Conservation (phyloP, 768 basidiomycete genomes). For the Amanita rubescens region DNA sequence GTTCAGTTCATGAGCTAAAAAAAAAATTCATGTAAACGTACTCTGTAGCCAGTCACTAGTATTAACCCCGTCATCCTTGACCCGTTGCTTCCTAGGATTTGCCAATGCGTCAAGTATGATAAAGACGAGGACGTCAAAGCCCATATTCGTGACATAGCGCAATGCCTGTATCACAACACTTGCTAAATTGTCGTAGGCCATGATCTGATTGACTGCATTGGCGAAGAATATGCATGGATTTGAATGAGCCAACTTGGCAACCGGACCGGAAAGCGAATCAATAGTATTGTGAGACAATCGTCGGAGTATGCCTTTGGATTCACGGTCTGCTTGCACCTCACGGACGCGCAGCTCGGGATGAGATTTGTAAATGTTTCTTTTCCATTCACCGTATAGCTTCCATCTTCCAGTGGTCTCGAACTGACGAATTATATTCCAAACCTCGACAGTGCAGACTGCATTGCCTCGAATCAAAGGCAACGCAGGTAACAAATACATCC, state of each 20-base stretch:
- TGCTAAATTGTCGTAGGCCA: conserved; percentile 93
- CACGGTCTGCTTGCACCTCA: conserved; percentile 75
- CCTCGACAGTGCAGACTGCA: conserved; percentile 82
- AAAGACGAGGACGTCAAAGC: conserved; percentile 89
- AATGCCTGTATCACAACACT: conserved; percentile 84
- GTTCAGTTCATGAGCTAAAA: conserved; percentile 2
- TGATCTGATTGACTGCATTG: conserved; percentile 87
- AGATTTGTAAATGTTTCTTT: conserved; percentile 56
- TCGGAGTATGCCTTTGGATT: conserved; percentile 83
- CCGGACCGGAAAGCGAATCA: conserved; percentile 75
- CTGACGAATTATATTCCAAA: conserved; percentile 84
- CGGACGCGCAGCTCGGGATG: conserved; percentile 78
- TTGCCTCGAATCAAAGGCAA: conserved; percentile 80
- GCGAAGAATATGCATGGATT: conserved; percentile 90
- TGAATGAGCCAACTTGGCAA: conserved; percentile 90
- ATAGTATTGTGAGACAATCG: conserved; percentile 81
- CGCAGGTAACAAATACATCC: conserved; percentile 79
- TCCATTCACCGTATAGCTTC: conserved; percentile 96
- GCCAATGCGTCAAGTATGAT: conserved; percentile 82
- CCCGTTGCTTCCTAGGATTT: conserved; percentile 70
- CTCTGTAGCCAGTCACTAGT: conserved; percentile 89
- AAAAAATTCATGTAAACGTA: conserved; percentile 32
- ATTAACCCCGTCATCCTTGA: conserved; percentile 91
- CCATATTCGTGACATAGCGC: conserved; percentile 85
- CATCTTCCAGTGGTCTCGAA: conserved; percentile 79